Evolutionary conservation across 768 basidiomycete species (phyloP), one percentile per base, ranked within the genome.

Genomic region (Piloderma croceum): DNA sequence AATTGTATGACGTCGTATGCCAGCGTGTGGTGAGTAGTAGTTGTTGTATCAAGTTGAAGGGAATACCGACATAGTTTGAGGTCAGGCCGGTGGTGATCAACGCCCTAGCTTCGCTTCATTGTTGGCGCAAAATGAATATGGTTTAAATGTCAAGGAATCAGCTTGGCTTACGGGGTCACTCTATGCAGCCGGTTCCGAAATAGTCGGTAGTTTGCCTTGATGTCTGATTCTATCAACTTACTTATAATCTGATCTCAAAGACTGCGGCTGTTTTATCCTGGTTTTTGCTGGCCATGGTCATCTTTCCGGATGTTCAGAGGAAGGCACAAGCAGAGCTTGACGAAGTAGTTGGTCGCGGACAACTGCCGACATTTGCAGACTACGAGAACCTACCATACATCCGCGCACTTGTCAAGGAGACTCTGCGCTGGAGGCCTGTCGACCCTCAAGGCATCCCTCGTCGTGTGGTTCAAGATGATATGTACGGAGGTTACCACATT

Each of bases 301-400:
- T 59, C 9, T 46, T 64, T 37, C 68, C 65, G 1, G 58, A 62
- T 2, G 51, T 62, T 4, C 65, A 65, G 38, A 47, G 44, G 23
- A 54, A 51, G 15, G 64, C 61, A 6, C 66, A 68, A 43, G 57
- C 47, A 1, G 68, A 70, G 41, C 45, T 72, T 7, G 69, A 69
- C 33, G 21, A 46, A 6, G 60, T 65, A 5, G 42, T 65, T n/a
- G 62, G 61, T 1, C 39, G 39, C 3, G 57, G 50, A 7, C 53
- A 64, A 3, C 51, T 72, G 15, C 69, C 69, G 1, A 51, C 44
- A 6, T 48, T 64, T 22, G 54, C 46, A 15, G 69, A 69, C 42
- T 45, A 54, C 3, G 41, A 42, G 1, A 24, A 48, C 11, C 45
- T 70, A 4, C 65, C 66, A 0, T 69, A 64, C 32, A 44, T 65